Base-by-base conservation (phyloP, 1,284 basidiomycete species). In the Sporisorium graminicola region DNA sequence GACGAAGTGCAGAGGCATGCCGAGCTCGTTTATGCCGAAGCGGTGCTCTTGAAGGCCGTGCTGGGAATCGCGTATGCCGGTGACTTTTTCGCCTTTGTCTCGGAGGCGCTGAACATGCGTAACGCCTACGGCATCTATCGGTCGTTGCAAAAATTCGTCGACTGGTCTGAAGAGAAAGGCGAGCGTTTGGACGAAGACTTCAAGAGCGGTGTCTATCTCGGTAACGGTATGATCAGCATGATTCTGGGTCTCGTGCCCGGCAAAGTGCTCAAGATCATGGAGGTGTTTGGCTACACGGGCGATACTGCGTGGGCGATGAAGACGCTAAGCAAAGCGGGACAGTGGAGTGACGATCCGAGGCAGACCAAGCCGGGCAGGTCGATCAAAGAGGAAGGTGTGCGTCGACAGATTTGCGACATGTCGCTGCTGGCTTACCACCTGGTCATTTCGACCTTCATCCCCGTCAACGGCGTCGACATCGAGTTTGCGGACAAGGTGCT, bases 221-320 rank as follows among this genome's bases (percentile, higher is more conserved):
- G 84, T 43, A 80, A 79, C 44, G 84, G 84, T 33, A 46, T 84
- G 47, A 85, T 85, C 58, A 83, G 80, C 49, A 78, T 85, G 75
- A 82, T 85, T 29, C 68, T 85, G 24, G 84, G 84, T 27, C 75
- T 85, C 2, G 75, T 85, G 16, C 84, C 84, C 4, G 70, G 80
- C 40, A 85, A 83, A 55, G 78, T 85, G 33, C 72, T 85, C 47
- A 84, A 83, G 72, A 80, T 85, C 63, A 85, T 85, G 84, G 82
- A 84, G 57, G 75, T 84, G 50, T 83, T 85, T 60, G 84, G 84
- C 14, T 85, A 85, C 66, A 80, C 77, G 3, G 84, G 84, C 52
- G 80, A 84, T 42, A 78, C 74, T 2, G 53, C 66, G 16, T 76
- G 70, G 56, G 84, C 77, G 4, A 68, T 85, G 52, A 65, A 77